Evolutionary conservation across 106 monocot species (phyloP).

Genomic region (Hemerocallis citrina): DNA sequence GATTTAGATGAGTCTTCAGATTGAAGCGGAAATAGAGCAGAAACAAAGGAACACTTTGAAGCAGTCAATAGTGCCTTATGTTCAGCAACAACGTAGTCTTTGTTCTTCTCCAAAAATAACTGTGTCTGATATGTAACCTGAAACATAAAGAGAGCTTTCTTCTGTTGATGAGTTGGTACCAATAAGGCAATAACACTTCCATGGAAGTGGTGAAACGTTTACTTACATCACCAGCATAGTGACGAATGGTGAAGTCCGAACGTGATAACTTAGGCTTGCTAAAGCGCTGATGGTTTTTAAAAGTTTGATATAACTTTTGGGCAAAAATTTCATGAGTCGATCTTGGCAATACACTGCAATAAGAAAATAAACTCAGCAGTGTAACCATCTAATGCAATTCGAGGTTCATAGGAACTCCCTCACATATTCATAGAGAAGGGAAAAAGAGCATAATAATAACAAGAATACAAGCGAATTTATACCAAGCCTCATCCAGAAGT

Average conservation of each 20-base stretch:
- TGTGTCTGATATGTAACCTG: slow-evolving; percentile 91
- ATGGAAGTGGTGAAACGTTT: background rate
- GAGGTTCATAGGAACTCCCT: too few species aligned
- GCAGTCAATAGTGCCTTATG: slow-evolving; percentile 64
- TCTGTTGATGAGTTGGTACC: background rate
- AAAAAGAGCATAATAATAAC: too few species aligned
- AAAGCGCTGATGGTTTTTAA: slow-evolving; percentile 39
- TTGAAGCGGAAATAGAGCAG: slow-evolving; percentile 54
- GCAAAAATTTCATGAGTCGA: slow-evolving; percentile 79
- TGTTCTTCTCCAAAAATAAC: slow-evolving; percentile 60
- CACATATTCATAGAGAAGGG: too few species aligned
- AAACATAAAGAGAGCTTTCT: slow-evolving; percentile 8
- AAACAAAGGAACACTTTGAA: slow-evolving; percentile 68
- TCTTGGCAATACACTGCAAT: slow-evolving; percentile 52
- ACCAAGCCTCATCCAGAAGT: slow-evolving; percentile 85
- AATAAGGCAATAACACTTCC: background rate
- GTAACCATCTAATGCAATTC: background rate
- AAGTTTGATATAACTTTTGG: slow-evolving; percentile 57
- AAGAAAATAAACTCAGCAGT: background rate
- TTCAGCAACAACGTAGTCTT: slow-evolving; percentile 72
- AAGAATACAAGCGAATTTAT: slow-evolving; percentile 7
- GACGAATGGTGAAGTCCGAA: slow-evolving; percentile 57
- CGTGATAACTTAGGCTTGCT: slow-evolving; percentile 55
- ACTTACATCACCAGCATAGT: slow-evolving; percentile 71
- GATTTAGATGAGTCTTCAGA: slow-evolving; percentile 63